A percentile compares a stretch with the other conserved stretches of the same genome.
These are phyloP conservation scores for Melastoma malabathricum DNA, from an alignment of 345 rosid species.

Conservation along the genomic window DNA sequence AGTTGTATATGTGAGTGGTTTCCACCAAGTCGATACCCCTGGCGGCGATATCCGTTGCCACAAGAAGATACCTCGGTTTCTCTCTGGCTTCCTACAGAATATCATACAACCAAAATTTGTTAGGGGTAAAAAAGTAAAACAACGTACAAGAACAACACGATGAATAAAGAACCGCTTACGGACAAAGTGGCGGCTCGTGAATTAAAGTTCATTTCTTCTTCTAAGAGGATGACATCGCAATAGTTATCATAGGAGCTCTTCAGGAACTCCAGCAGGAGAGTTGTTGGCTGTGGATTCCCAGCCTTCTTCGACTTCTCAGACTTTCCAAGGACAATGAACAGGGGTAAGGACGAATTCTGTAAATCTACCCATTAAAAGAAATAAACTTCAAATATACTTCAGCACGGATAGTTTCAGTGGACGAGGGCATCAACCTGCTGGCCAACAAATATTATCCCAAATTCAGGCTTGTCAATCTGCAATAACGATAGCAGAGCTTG, in stretches of 20 bases:
- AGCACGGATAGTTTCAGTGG: slow-evolving; percentile 3
- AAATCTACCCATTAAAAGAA: not conserved
- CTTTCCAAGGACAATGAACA: slow-evolving; percentile 15
- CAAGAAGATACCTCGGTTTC: slow-evolving; percentile 73
- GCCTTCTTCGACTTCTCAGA: slow-evolving; percentile 86
- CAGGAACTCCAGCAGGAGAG: slow-evolving; percentile 47
- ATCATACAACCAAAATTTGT: not conserved
- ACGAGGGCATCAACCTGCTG: slow-evolving; percentile 49
- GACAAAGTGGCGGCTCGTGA: slow-evolving; percentile 66
- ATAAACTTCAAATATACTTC: slow-evolving; percentile 1
- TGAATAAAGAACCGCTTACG: slow-evolving; percentile 23
- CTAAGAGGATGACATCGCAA: slow-evolving; percentile 48
- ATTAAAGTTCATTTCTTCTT: slow-evolving; percentile 81
- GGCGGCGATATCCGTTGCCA: slow-evolving; percentile 87
- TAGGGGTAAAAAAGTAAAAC: too few species aligned
- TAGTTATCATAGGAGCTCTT: slow-evolving; percentile 39
- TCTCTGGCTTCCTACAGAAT: slow-evolving; percentile 51
- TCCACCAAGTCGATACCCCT: slow-evolving; percentile 86
- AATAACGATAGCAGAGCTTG: slow-evolving; percentile 45
- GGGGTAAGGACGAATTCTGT: not conserved
- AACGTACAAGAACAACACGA: too few species aligned
- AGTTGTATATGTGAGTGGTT: slow-evolving; percentile 86
- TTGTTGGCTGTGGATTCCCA: slow-evolving; percentile 55
- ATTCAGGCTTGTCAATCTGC: slow-evolving; percentile 46
- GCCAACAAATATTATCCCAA: slow-evolving; percentile 66